Evolutionary conservation across 176 grass and related monocot genomes (phyloP).

Genomic region (bread wheat (Triticum aestivum)): IWGSC_CS_RefSeq_v2.1 NC_057795.1:679342397-679342896

Average conservation of each 20-base stretch:
- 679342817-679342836: neutral
- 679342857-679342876: neutral
- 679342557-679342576: constrained; percentile 73
- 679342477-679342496: neutral
- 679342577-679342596: constrained; percentile 83
- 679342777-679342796: no score
- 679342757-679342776: neutral
- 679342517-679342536: constrained; percentile 86
- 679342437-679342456: no score
- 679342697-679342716: constrained; percentile 64
- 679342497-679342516: constrained; percentile 56
- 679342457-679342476: neutral
- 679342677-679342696: constrained; percentile 82
- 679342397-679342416: constrained; percentile 44
- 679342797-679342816: neutral
- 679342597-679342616: constrained; percentile 54
- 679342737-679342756: constrained; percentile 48
- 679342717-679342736: constrained; percentile 79
- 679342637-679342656: constrained; percentile 65
- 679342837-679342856: neutral
- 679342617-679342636: constrained; percentile 79
- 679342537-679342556: constrained; percentile 42
- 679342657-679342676: constrained; percentile 66
- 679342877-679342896: neutral
- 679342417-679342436: no score